phyloP scores from a whole-genome alignment of 2,329 filamentous ascomycete species.

The Xylariaceae sp. region DNA sequence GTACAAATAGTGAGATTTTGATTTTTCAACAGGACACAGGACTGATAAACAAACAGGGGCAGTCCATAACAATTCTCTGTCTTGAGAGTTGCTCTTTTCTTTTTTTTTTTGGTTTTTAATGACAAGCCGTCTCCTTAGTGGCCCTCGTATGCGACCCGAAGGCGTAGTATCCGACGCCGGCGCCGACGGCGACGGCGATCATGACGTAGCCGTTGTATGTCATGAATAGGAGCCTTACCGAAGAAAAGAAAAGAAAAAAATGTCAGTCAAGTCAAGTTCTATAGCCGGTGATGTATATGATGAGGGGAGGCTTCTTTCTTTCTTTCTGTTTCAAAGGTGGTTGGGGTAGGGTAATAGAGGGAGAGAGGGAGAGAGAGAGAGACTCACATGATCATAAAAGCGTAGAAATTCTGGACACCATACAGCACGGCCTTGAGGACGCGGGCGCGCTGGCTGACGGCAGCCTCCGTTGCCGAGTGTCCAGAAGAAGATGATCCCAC shows the following conservation, averaged over 20 bases:
- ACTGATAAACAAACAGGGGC: too few relatives aligned
- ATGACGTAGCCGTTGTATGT: constrained; percentile 99
- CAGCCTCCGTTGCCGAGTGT: too few relatives aligned
- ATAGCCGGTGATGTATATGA: too few relatives aligned
- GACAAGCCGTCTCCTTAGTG: constrained; percentile 85
- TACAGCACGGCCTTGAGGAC: constrained; percentile 79
- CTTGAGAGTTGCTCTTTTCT: too few relatives aligned
- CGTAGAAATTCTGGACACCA: constrained; percentile 93
- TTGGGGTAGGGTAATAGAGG: too few relatives aligned
- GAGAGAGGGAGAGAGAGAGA: background rate
- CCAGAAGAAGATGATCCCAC: too few relatives aligned
- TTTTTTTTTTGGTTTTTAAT: constrained; percentile 49
- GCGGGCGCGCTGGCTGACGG: constrained; percentile 60
- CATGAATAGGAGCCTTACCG: constrained; percentile 87
- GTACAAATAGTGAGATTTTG: too few relatives aligned
- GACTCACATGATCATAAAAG: constrained; percentile 98
- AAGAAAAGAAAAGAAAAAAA: background rate
- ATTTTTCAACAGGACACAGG: too few relatives aligned
- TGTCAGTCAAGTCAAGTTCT: too few relatives aligned
- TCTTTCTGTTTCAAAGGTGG: too few relatives aligned
- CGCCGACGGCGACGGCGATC: constrained; percentile 81
- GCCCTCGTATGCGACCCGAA: constrained; percentile 68
- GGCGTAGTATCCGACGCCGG: constrained; percentile 78
- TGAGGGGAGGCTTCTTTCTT: too few relatives aligned
- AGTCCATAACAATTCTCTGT: too few relatives aligned